Percentiles rank a stretch among this genome's conserved stretches.
These are phyloP conservation scores for Euphorbia peplus DNA, from an alignment of 345 rosid species.

Conservation along the genomic window DNA sequence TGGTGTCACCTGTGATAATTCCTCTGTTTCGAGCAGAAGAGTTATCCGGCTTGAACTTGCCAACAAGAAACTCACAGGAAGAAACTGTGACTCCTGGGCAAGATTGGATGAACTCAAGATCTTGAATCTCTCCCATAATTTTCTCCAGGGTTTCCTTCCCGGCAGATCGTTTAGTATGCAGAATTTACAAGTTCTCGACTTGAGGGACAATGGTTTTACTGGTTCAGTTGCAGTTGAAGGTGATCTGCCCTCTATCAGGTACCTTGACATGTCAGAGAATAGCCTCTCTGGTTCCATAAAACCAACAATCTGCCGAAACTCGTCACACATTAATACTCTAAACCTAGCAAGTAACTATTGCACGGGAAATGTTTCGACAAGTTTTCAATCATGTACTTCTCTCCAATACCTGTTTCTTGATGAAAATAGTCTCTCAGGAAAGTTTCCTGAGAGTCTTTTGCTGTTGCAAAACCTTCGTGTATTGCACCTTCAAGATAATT, in stretches of 20 bases:
- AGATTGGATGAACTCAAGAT: slow-evolving; percentile 25
- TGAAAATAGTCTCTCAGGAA: slow-evolving; percentile 28
- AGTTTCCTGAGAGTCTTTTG: slow-evolving; percentile 22
- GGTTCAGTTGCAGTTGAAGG: slow-evolving; percentile 12
- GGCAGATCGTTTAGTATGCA: slow-evolving; percentile 19
- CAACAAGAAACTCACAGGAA: slow-evolving; percentile 20
- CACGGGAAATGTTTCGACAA: slow-evolving; percentile 18
- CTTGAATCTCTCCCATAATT: slow-evolving; percentile 34
- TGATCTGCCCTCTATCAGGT: slow-evolving; percentile 16
- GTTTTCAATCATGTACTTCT: slow-evolving; percentile 28
- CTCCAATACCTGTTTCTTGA: slow-evolving; percentile 25
- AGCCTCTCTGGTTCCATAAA: slow-evolving; percentile 12
- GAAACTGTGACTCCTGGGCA: slow-evolving; percentile 19
- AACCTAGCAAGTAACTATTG: slow-evolving; percentile 23
- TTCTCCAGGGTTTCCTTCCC: slow-evolving; percentile 14
- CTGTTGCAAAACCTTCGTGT: slow-evolving; percentile 14
- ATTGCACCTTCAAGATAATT: slow-evolving; percentile 28
- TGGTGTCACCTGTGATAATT: slow-evolving; percentile 26
- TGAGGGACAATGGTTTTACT: slow-evolving; percentile 20
- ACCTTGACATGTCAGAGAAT: slow-evolving; percentile 29
- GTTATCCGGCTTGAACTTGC: slow-evolving; percentile 28
- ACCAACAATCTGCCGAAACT: slow-evolving; percentile 17
- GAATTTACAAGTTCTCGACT: slow-evolving; percentile 29
- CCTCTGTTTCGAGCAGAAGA: slow-evolving; percentile 13
- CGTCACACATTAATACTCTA: slow-evolving; percentile 19